Evolutionary conservation across 345 rosid genomes (phyloP), one percentile per base, ranked within the genome.

Genomic region (Bruguiera parviflora): DNA sequence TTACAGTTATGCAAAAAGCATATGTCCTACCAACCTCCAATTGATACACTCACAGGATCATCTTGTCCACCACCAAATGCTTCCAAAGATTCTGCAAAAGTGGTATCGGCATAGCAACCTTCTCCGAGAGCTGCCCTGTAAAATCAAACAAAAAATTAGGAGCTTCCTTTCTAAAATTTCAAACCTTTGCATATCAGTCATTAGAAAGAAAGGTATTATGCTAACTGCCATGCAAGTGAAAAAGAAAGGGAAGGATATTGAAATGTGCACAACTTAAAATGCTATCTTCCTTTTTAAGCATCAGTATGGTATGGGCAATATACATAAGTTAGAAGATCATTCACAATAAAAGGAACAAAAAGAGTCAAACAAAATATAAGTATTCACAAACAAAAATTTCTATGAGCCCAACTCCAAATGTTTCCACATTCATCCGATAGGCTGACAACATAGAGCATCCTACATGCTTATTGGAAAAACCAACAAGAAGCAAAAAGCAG

Each of bases 31-130:
- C 79, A 75, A 90, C 96, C 96, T 92, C 98, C 98, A 24, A 88
- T 85, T 7, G 94, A 88, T 47, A 87, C 84, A 78, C 96, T 87
- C 65, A 88, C 77, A 33, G 92, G 92, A 78, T 92, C 96, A 80
- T 92, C 98, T 60, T 81, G 89, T 71, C 92, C 96, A 69, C 89
- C 96, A 55, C 94, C 96, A 85, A 89, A 89, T 79, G 80, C 89
- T 84, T 92, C 92, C 63, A 92, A 75, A 28, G 92, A 81, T 77
- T 88, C 91, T 43, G 86, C 96, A 66, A 92, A 88, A 59, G 83
- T 64, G 35, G 70, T 70, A 65, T 88, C 92, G 22, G 87, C 98
- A 66, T 47, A 69, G 65, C 84, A 84, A 18, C 92, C 89, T 78
- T 89, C 89, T 81, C 87, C 96, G 67, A 92, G 87, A 75, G 81